These are phyloP conservation scores for Cicer judaicum DNA, from an alignment of 306 rosid species.

Conservation along the genomic window DNA sequence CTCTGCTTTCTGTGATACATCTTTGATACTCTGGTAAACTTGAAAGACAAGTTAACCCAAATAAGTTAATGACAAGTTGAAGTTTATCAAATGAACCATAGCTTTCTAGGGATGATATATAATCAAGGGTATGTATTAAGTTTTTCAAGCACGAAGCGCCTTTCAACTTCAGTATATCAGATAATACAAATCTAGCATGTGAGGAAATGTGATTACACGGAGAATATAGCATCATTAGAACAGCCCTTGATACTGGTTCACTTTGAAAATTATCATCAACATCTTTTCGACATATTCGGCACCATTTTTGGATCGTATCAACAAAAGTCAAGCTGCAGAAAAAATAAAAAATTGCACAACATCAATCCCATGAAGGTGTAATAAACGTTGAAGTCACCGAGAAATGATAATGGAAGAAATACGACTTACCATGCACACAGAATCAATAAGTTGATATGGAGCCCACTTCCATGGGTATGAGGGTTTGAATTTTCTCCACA, in stretches of 20 bases:
- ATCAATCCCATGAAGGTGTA: constrained; percentile 34
- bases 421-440: constrained; percentile 72
- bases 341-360: constrained; percentile 30
- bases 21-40: constrained; percentile 57
- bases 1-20: constrained; percentile 53
- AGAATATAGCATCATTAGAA: constrained; percentile 85
- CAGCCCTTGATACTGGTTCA: constrained; percentile 71
- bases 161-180: constrained; percentile 50
- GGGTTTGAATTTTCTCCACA: constrained; percentile 65
- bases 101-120: constrained; percentile 54
- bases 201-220: constrained; percentile 76
- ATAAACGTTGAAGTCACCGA: constrained; percentile 25
- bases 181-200: constrained; percentile 59
- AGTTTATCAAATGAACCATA: constrained; percentile 57
- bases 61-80: constrained; percentile 59
- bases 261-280: constrained; percentile 59
- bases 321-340: constrained; percentile 64
- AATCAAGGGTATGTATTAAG: constrained; percentile 51
- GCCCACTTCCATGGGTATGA: constrained; percentile 45
- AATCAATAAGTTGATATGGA: constrained; percentile 62
- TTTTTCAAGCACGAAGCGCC: constrained; percentile 54
- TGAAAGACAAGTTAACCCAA: constrained; percentile 63
- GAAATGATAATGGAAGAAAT: constrained; percentile 34
- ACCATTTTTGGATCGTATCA: constrained; percentile 58
- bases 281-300: constrained; percentile 58